Conservation (phyloP, 495 filamentous ascomycete genomes). For the Polyplosphaeria fusca region DNA sequence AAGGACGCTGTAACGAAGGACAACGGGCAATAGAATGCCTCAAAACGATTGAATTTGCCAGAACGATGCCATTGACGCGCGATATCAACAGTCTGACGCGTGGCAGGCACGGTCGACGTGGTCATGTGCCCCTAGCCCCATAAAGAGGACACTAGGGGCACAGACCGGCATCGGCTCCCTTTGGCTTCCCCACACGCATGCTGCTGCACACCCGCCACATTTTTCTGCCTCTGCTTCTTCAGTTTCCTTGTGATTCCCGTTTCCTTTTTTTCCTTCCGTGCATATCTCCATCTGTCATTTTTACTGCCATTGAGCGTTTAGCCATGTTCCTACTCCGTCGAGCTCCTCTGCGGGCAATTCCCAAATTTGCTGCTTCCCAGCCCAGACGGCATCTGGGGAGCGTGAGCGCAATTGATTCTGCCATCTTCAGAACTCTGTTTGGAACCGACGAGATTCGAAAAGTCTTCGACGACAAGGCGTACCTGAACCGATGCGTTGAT, state of each 20-base stretch:
- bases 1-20: too few relatives aligned
- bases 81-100: too few relatives aligned
- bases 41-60: too few relatives aligned
- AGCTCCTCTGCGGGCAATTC: conserved; percentile 5
- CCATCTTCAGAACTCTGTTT: conserved; percentile 50
- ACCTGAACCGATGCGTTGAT: conserved; percentile 49
- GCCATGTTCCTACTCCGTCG: conserved; percentile 27
- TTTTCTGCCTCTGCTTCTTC: background rate
- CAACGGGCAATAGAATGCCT: too few relatives aligned
- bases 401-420: conserved; percentile 51
- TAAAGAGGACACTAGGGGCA: conserved; percentile 12
- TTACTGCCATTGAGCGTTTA: conserved; percentile 17
- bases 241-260: conserved; percentile 1
- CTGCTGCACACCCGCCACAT: conserved; percentile 15
- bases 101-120: too few relatives aligned
- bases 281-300: background rate
- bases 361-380: conserved; percentile 7
- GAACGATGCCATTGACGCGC: too few relatives aligned
- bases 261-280: background rate
- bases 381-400: conserved; percentile 32
- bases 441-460: conserved; percentile 53
- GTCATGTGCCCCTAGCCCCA: too few relatives aligned
- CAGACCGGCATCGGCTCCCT: conserved; percentile 9
- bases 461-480: conserved; percentile 52
- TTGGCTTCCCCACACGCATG: conserved; percentile 17